Evolutionary conservation across 2,329 filamentous ascomycete species (phyloP).

Genomic region (Berkeleyomyces basicola): DNA sequence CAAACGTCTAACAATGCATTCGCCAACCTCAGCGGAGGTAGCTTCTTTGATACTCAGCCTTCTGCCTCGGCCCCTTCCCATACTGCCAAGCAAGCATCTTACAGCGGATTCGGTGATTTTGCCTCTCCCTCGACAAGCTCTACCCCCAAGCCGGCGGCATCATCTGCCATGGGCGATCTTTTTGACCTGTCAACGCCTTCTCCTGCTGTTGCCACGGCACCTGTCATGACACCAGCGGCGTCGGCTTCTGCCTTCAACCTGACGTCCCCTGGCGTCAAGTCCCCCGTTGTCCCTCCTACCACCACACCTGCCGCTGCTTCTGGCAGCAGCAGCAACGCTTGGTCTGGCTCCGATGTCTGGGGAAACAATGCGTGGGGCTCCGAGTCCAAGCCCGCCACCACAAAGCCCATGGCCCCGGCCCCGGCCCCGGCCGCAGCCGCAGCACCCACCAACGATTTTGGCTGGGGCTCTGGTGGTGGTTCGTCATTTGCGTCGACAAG

Average conservation of each 20-base stretch:
- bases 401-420: conserved; percentile 30
- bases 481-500: conserved; percentile 38
- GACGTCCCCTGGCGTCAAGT: conserved; percentile 29
- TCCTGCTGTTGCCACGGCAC: conserved; percentile 26
- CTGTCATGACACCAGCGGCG: conserved; percentile 25
- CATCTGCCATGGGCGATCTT: conserved; percentile 56
- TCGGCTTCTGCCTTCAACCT: conserved; percentile 69
- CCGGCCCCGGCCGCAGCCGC: conserved; percentile 18
- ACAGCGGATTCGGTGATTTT: conserved; percentile 49
- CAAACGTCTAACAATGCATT: conserved; percentile 27
- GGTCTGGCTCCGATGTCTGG: conserved; percentile 57
- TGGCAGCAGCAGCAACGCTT: conserved; percentile 24
- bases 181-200: conserved; percentile 55
- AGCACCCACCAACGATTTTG: conserved; percentile 40
- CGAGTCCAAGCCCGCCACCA: conserved; percentile 31
- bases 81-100: conserved; percentile 33
- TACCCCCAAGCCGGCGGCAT: conserved; percentile 28
- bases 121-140: conserved; percentile 31
- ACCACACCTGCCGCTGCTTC: conserved; percentile 18
- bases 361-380: conserved; percentile 71
- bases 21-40: conserved; percentile 47
- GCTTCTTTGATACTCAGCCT: conserved; percentile 63
- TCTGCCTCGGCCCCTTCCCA: conserved; percentile 24
- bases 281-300: conserved; percentile 22
- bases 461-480: conserved; percentile 32